Evolutionary conservation across 306 rosid genomes (phyloP), one percentile per base, ranked within the genome.

Genomic region (Argentina anserina): DNA sequence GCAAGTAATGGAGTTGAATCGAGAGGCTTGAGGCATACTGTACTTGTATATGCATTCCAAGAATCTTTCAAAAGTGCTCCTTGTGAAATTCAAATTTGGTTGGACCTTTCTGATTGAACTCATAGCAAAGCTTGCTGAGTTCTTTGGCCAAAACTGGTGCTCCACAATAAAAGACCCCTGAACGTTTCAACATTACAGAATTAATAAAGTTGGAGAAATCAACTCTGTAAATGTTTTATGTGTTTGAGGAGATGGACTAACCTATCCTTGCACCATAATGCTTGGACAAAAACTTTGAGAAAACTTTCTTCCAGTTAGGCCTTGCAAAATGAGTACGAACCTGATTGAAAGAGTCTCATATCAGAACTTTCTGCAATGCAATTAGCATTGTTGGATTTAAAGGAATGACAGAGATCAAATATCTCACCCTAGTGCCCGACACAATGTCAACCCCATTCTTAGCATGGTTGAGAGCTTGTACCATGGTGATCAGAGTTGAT

Each of bases 301-400:
- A 82, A 79, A 95, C 99, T 82, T 92, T 95, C 92, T 95, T 95
- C 99, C 99, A 95, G 66, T 95, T 95, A 55, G 99, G 99, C 92
- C 97, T 88, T 17, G 99, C 99, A 79, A 95, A 95, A 87, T 95
- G 99, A 50, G 99, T 95, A 47, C 99, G 83, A 67, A 95, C 99
- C 99, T 95, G 84, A 25, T 31, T 60, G 45, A 25, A 72, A 47
- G 56, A 55, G 73, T 55, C 13, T 61, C 34, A 25, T 26, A 43
- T 62, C 37, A 61, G 10, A 23, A 43, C 42, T 36, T 59, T 53
- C 31, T 36, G 28, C 5, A 6, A 39, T 64, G 41, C 0, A 50
- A 50, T 20, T 20, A 70, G 10, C 17, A 66, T 12, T 11, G 29
- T 6, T 15, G 64, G 10, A 58, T 13, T 21, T 56, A 15, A 29